These are phyloP conservation scores for Suhomyces atakaporum DNA, from an alignment of 1,139 yeast species.

Conservation along the genomic window DNA sequence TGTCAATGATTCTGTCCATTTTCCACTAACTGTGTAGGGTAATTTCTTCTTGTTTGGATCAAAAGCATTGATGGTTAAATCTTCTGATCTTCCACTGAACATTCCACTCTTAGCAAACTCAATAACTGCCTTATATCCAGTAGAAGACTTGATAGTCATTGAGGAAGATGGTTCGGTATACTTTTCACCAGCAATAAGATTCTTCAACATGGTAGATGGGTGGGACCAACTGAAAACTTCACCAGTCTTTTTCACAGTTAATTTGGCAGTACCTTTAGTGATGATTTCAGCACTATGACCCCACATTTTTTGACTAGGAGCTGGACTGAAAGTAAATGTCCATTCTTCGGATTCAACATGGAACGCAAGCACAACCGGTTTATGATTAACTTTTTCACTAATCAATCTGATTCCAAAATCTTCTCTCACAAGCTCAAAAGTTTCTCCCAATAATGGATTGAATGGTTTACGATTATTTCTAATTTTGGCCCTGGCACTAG, in stretches of 20 bases:
- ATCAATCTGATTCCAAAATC: slow-evolving; percentile 69
- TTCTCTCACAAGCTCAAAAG: slow-evolving; percentile 80
- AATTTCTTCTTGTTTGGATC: slow-evolving; percentile 38
- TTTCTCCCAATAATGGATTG: slow-evolving; percentile 87
- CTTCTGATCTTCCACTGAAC: slow-evolving; percentile 89
- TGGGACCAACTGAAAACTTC: slow-evolving; percentile 78
- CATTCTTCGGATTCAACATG: slow-evolving; percentile 73
- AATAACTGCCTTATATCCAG: slow-evolving; percentile 67
- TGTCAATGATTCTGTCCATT: slow-evolving; percentile 70
- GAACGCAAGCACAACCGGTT: slow-evolving; percentile 81
- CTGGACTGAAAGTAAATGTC: slow-evolving; percentile 73
- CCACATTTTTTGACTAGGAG: slow-evolving; percentile 92
- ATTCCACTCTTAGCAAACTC: slow-evolving; percentile 73
- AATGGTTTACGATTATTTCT: slow-evolving; percentile 86
- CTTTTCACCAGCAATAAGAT: slow-evolving; percentile 91
- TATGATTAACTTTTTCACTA: slow-evolving; percentile 78
- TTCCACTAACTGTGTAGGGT: slow-evolving; percentile 57
- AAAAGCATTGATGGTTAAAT: slow-evolving; percentile 58
- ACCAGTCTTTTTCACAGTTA: slow-evolving; percentile 60
- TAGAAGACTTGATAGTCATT: slow-evolving; percentile 65
- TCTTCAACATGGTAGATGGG: slow-evolving; percentile 81
- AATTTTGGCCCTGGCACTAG: slow-evolving; percentile 71
- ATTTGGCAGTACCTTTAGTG: slow-evolving; percentile 66
- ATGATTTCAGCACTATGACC: slow-evolving; percentile 87
- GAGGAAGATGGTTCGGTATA: slow-evolving; percentile 86